Conservation (phyloP, 192 early-diverging fungal species). For the Entrophospora sp. region DNA sequence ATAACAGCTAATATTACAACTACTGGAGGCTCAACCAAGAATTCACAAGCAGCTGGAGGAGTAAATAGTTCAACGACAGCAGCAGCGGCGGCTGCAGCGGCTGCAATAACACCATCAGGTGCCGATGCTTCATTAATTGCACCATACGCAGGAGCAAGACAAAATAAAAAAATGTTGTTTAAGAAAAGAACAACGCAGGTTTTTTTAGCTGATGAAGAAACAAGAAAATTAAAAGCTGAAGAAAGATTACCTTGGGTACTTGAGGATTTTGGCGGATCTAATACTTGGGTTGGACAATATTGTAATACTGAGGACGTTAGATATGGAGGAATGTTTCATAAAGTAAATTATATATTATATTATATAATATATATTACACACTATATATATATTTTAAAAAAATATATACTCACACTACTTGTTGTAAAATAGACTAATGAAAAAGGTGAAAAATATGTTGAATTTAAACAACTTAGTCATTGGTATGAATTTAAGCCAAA, state of each 20-base stretch:
- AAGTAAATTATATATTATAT: conserved; percentile 43
- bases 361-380: background rate
- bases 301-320: conserved; percentile 63
- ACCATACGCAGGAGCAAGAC: conserved; percentile 61
- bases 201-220: background rate
- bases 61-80: too few relatives aligned
- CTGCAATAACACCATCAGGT: conserved; percentile 25
- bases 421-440: background rate
- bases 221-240: conserved; percentile 60
- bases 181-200: conserved; percentile 77
- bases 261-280: conserved; percentile 62
- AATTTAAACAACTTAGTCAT: conserved; percentile 59
- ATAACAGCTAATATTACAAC: too few relatives aligned
- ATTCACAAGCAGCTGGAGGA: too few relatives aligned
- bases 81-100: too few relatives aligned
- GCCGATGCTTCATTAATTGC: conserved; percentile 61
- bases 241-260: conserved; percentile 71
- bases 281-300: conserved; percentile 56
- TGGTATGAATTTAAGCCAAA: conserved; percentile 75
- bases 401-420: background rate
- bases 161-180: conserved; percentile 70
- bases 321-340: conserved; percentile 65
- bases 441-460: too few relatives aligned
- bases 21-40: too few relatives aligned
- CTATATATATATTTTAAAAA: background rate